phyloP scores from a whole-genome alignment of 2,329 filamentous ascomycete genomes.

The Aspergillus carbonarius region DNA sequence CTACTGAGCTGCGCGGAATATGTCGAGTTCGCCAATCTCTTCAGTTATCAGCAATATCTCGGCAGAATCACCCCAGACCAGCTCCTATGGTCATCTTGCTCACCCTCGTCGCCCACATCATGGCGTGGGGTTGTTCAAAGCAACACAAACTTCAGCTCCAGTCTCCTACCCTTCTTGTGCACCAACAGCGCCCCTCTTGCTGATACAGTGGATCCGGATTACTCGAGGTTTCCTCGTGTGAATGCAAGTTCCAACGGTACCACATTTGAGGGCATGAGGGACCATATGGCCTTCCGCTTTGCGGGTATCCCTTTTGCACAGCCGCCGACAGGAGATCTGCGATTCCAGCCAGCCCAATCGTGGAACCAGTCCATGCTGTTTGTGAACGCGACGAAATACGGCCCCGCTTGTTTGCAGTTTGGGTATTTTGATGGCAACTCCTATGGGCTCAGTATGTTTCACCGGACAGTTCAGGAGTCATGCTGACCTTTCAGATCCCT shows the following conservation, averaged over 20 bases:
- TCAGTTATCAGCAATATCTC: not conserved
- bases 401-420: constrained; percentile 2
- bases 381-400: constrained; percentile 9
- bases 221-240: not conserved
- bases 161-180: not conserved
- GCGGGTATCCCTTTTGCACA: constrained; percentile 4
- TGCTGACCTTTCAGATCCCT: not conserved
- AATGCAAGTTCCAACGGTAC: not conserved
- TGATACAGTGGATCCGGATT: not conserved
- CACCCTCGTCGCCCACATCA: not conserved
- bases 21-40: not conserved
- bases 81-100: not conserved
- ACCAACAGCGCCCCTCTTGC: not conserved
- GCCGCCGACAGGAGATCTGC: constrained; percentile 3
- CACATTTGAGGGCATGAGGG: not conserved
- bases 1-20: not conserved
- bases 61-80: not conserved
- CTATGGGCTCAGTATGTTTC: not conserved
- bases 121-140: not conserved
- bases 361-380: not conserved
- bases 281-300: not conserved
- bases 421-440: not conserved
- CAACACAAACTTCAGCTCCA: not conserved
- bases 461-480: not conserved
- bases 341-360: constrained; percentile 5